A percentile compares a stretch with the other conserved stretches of the same genome.
Conservation (phyloP, 2,329 filamentous ascomycete genomes). For the Bipolaris zeicola region DNA sequence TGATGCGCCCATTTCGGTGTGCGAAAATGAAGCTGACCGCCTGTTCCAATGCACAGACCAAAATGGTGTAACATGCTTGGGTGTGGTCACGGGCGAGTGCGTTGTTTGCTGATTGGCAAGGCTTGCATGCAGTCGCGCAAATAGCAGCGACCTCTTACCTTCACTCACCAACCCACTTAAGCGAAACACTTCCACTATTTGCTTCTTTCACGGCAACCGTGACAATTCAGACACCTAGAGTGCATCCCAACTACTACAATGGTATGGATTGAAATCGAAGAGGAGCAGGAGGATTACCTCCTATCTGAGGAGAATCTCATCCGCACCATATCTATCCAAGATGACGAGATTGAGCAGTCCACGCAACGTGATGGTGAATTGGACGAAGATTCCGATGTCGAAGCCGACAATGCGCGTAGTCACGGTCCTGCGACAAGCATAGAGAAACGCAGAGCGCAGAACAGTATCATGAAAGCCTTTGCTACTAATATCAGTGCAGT, state of each 20-base stretch:
- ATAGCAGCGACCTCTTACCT: constrained; percentile 11
- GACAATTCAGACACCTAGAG: neutral
- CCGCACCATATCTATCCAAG: constrained; percentile 8
- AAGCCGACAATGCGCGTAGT: constrained; percentile 26
- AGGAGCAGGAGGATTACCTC: constrained; percentile 26
- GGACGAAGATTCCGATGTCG: constrained; percentile 32
- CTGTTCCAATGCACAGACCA: neutral
- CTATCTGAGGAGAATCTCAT: constrained; percentile 15
- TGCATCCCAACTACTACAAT: constrained; percentile 8
- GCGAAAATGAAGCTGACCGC: neutral
- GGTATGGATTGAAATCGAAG: constrained; percentile 25
- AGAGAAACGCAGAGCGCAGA: constrained; percentile 51
- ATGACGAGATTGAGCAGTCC: neutral
- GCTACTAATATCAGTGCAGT: constrained; percentile 52
- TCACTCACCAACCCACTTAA: constrained; percentile 1
- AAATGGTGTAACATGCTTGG: neutral
- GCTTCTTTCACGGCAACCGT: neutral
- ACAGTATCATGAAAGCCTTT: constrained; percentile 51
- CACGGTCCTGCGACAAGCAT: constrained; percentile 35
- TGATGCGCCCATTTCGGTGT: neutral
- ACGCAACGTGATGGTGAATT: constrained; percentile 1
- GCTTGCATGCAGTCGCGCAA: constrained; percentile 16
- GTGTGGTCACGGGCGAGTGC: constrained; percentile 11
- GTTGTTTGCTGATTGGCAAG: constrained; percentile 23
- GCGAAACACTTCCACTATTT: neutral